A percentile compares a stretch with the other conserved stretches of the same genome.
These are phyloP conservation scores for Boletus sp. DNA, from an alignment of 768 basidiomycete species.

Conservation along the genomic window DNA sequence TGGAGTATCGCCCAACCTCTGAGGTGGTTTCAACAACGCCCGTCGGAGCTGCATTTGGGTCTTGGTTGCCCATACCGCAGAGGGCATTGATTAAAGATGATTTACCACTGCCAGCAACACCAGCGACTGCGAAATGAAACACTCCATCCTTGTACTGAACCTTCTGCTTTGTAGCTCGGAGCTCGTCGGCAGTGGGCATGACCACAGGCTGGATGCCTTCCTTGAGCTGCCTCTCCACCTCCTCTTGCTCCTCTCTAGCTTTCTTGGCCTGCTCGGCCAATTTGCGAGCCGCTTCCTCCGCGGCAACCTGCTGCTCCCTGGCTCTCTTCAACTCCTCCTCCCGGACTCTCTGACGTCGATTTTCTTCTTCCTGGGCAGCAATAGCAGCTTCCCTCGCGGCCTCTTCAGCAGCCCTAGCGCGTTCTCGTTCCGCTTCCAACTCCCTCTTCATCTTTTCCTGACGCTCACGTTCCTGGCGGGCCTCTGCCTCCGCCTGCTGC, in stretches of 20 bases:
- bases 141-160: slow-evolving; percentile 27
- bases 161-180: slow-evolving; percentile 22
- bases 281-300: slow-evolving; percentile 23
- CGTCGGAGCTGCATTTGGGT: slow-evolving; percentile 26
- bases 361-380: slow-evolving; percentile 25
- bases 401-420: slow-evolving; percentile 17
- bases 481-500: slow-evolving; percentile 24
- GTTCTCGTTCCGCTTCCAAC: slow-evolving; percentile 22
- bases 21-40: slow-evolving; percentile 34
- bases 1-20: slow-evolving; percentile 28
- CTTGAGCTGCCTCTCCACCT: slow-evolving; percentile 21
- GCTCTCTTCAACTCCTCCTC: slow-evolving; percentile 19
- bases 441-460: slow-evolving; percentile 15
- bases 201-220: slow-evolving; percentile 30
- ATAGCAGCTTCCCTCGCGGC: slow-evolving; percentile 22
- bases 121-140: slow-evolving; percentile 32
- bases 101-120: slow-evolving; percentile 30
- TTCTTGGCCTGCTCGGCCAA: slow-evolving; percentile 23
- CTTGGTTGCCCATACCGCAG: slow-evolving; percentile 29
- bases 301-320: slow-evolving; percentile 17
- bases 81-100: slow-evolving; percentile 33
- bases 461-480: slow-evolving; percentile 22
- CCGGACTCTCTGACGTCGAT: slow-evolving; percentile 16
- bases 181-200: slow-evolving; percentile 28
- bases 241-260: slow-evolving; percentile 19